A percentile compares a stretch with the other conserved stretches of the same genome.
Evolutionary conservation across 768 basidiomycete genomes (phyloP).

Genomic region (Leccinum disarticulatum): DNA sequence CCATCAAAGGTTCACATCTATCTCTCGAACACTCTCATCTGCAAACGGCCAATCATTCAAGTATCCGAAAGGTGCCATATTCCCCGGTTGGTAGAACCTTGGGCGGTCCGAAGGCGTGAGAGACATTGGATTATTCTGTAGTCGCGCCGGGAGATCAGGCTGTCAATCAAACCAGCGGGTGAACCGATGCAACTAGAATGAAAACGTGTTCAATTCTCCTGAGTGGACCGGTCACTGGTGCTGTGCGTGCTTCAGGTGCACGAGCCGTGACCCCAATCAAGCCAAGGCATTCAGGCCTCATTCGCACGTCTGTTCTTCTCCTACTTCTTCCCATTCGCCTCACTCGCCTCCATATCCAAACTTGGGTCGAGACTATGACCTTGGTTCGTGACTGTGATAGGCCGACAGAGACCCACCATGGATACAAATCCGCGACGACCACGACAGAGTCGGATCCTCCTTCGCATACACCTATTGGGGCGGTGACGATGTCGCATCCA

Average conservation of each 20-base stretch:
- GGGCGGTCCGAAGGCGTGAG: neutral
- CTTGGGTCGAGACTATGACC: constrained; percentile 4
- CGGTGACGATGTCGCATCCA: neutral
- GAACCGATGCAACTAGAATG: neutral
- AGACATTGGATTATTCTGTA: neutral
- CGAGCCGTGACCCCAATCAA: constrained; percentile 6
- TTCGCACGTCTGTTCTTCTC: neutral
- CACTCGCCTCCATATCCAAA: constrained; percentile 3
- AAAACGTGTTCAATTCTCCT: neutral
- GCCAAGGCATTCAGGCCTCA: constrained; percentile 4
- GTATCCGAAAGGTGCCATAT: neutral
- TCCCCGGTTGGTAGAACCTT: neutral
- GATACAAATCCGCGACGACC: constrained; percentile 26
- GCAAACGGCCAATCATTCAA: neutral
- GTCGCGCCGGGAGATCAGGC: neutral
- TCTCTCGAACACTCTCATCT: neutral
- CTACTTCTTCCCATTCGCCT: neutral
- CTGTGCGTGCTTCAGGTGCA: neutral
- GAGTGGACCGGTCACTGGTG: no score
- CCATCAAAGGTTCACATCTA: neutral
- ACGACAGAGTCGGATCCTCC: no score
- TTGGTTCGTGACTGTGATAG: constrained; percentile 1
- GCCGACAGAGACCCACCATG: constrained; percentile 13
- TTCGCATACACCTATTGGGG: constrained; percentile 16
- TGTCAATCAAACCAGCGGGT: neutral